These are phyloP conservation scores for Curvularia sp. DNA, from an alignment of 2,329 filamentous ascomycete species.

Conservation along the genomic window DNA sequence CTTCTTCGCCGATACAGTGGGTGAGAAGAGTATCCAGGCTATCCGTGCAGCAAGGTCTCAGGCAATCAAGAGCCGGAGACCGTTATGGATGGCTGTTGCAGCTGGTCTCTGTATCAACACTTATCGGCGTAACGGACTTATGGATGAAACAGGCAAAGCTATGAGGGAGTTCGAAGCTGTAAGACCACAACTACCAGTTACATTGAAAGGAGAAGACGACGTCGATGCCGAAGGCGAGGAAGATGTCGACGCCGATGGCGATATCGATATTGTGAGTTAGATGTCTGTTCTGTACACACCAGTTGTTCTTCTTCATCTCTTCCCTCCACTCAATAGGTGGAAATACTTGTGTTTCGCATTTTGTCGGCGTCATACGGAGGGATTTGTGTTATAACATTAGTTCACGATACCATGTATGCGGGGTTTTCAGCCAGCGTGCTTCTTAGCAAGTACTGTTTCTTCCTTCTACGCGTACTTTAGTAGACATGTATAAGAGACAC, in stretches of 20 bases:
- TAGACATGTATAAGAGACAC: neutral
- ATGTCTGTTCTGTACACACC: neutral
- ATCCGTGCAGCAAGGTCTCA: constrained; percentile 40
- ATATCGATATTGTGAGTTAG: constrained; percentile 1
- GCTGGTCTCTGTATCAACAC: constrained; percentile 42
- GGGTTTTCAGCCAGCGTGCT: neutral
- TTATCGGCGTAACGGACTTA: constrained; percentile 36
- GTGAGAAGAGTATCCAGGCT: constrained; percentile 63
- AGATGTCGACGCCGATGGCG: constrained; percentile 1
- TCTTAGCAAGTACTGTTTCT: neutral
- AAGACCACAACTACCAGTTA: constrained; percentile 31
- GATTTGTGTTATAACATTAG: constrained; percentile 1
- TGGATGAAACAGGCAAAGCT: constrained; percentile 35
- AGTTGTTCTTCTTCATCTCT: neutral
- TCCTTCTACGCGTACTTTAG: neutral
- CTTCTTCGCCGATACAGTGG: constrained; percentile 82
- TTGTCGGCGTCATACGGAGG: neutral
- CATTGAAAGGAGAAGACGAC: constrained; percentile 28
- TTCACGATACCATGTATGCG: constrained; percentile 4
- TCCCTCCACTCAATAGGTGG: neutral
- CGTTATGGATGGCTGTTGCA: constrained; percentile 43
- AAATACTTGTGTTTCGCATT: neutral
- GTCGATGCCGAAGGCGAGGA: constrained; percentile 36
- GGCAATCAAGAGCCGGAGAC: constrained; percentile 30
- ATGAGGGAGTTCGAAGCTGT: constrained; percentile 32